A percentile compares a stretch with the other conserved stretches of the same genome.
Conservation (phyloP, 805 yeast genomes). For the Schizosaccharomyces lindneri region DNA sequence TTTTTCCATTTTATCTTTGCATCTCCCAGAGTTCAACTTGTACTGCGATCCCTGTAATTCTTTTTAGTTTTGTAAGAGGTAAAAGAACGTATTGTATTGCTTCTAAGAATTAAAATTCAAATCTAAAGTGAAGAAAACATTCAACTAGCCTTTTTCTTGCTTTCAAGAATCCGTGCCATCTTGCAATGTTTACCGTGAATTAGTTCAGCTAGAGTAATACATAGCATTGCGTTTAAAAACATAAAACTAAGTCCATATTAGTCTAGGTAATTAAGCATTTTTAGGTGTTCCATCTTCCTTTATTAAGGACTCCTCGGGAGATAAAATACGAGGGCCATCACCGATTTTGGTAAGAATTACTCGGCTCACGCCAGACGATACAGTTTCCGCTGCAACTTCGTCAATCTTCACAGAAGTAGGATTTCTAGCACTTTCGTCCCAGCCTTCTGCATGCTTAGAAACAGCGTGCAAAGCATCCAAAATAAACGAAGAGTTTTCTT, state of each 20-base stretch:
- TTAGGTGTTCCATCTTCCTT: background rate
- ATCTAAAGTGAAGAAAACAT: too few species aligned
- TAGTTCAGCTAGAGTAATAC: too few species aligned
- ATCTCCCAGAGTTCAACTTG: too few species aligned
- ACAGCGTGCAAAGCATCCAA: conserved; percentile 42
- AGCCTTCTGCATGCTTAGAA: conserved; percentile 37
- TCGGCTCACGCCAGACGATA: conserved; percentile 50
- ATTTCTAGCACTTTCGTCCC: conserved; percentile 22
- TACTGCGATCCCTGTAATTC: too few species aligned
- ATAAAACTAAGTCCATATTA: background rate
- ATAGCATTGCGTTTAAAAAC: too few species aligned
- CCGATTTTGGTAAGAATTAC: conserved; percentile 74
- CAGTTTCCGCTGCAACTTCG: conserved; percentile 24
- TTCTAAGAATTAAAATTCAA: too few species aligned
- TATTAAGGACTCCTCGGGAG: background rate
- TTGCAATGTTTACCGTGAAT: too few species aligned
- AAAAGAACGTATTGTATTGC: too few species aligned
- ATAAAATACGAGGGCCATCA: conserved; percentile 33
- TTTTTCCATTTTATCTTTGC: too few species aligned
- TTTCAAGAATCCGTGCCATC: too few species aligned
- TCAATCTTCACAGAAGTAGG: conserved; percentile 14
- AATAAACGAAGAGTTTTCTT: conserved; percentile 45
- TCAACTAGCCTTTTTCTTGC: too few species aligned
- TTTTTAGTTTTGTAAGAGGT: too few species aligned
- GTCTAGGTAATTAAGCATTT: background rate